phyloP scores from a whole-genome alignment of 441 rosid genomes.

The Pelargonium citronellum region DNA sequence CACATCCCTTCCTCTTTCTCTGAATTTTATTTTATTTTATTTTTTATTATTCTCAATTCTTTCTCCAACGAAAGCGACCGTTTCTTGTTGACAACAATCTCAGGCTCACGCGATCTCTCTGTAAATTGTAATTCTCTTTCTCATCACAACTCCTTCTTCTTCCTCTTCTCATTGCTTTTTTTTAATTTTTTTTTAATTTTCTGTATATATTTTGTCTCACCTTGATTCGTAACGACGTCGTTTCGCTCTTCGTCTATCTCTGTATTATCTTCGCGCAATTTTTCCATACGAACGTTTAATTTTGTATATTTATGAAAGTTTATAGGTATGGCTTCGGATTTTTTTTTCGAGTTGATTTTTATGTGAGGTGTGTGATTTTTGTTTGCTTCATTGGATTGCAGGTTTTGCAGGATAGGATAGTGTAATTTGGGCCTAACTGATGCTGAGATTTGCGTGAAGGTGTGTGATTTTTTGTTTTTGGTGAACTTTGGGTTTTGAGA shows the following conservation, averaged over 20 bases:
- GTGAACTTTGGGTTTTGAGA: neutral
- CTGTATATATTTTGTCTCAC: neutral
- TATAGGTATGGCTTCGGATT: neutral
- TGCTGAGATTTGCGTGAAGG: slow-evolving; percentile 4
- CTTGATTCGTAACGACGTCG: neutral
- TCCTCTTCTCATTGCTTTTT: neutral
- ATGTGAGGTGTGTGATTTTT: neutral
- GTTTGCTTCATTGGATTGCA: neutral
- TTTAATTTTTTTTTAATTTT: neutral
- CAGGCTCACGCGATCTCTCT: slow-evolving; percentile 10
- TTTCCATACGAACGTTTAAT: neutral
- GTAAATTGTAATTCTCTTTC: neutral
- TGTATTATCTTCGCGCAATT: neutral
- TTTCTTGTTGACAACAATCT: slow-evolving; percentile 2
- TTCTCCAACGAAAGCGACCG: slow-evolving; percentile 3
- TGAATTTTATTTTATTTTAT: neutral
- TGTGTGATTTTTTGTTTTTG: neutral
- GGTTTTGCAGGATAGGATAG: neutral
- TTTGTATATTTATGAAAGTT: neutral
- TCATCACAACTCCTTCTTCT: neutral
- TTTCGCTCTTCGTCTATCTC: neutral
- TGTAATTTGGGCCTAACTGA: neutral
- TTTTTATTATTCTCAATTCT: neutral
- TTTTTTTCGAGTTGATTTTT: neutral
- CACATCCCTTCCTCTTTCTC: neutral